phyloP scores from a whole-genome alignment of 495 filamentous ascomycete species.

The Pyronema omphalodes region DNA sequence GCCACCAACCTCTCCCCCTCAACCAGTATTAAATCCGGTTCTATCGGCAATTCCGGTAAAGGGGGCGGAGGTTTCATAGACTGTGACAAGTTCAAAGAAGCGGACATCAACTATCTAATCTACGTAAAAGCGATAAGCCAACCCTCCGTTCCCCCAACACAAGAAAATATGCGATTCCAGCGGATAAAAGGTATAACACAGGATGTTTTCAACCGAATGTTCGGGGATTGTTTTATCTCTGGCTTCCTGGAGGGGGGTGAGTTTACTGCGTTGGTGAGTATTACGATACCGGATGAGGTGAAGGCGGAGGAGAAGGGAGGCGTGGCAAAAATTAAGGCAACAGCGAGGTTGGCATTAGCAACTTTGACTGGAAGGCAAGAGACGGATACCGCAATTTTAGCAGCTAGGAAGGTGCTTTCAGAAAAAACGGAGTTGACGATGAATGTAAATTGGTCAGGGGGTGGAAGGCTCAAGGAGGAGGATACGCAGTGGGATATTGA shows the following conservation, averaged over 20 bases:
- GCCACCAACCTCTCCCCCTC: conserved; percentile 4
- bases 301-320: background rate
- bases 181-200: background rate
- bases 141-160: background rate
- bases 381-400: background rate
- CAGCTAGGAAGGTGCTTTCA: background rate
- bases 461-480: background rate
- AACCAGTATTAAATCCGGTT: background rate
- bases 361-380: background rate
- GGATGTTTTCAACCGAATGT: background rate
- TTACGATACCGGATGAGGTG: background rate
- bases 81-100: conserved; percentile 5
- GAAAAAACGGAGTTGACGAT: conserved; percentile 1
- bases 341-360: background rate
- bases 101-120: conserved; percentile 1
- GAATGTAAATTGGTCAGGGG: conserved; percentile 1
- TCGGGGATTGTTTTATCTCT: conserved; percentile 2
- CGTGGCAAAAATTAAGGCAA: background rate
- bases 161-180: conserved; percentile 3
- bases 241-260: conserved; percentile 3
- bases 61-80: conserved; percentile 4
- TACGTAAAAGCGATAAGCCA: background rate
- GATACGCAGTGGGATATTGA: conserved; percentile 1
- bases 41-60: conserved; percentile 1
- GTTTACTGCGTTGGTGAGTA: background rate